Base-by-base conservation (phyloP, 768 basidiomycete species). In the Heimioporus sp. region DNA sequence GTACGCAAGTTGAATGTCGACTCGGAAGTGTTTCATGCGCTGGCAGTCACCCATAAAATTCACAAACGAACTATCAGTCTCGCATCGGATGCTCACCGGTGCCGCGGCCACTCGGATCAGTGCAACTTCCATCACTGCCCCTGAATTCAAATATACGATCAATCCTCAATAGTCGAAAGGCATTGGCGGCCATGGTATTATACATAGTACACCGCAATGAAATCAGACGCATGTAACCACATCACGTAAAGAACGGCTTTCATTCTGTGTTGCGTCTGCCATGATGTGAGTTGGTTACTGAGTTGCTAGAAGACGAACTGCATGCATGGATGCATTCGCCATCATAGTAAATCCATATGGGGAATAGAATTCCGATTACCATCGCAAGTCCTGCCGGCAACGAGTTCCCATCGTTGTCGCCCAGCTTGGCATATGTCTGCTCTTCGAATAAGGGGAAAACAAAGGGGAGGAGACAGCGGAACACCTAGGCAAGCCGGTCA, bases 281-380 rank as follows among this genome's bases (percentile, higher is more conserved):
- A 28, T 28, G 39, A 20, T 20, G 19, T 21, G 20, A 17, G 13
- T 17, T 4, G 12, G 3, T 65, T 55, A n/a, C n/a, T n/a, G n/a
- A 66, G 12, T 47, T 51, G 37, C 40, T 67, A 37, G 62, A 40
- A 37, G 62, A 40, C 4, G 71, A 43, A 56, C 78, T 81, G 37
- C 66, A 72, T 19, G 70, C 63, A 7, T 84, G 75, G 20, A 83
- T 74, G 38, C 72, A 63, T 63, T 82, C 87, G 43, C 87, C 87
- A 39, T 75, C 71, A 72, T 75, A 86, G 68, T 83, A 90, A 10
- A 90, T 75, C 79, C 79, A 88, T 2, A 88, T 66, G 1, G 87
- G 86, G 71, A 89, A 88, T 2, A 87, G 87, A 52, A 88, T 83
- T 8, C 87, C 87, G 10, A 83, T 62, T 19, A 82, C 53, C 24